These are phyloP conservation scores for Rhizopogon salebrosus DNA, from an alignment of 768 basidiomycete genomes.

Conservation along the genomic window DNA sequence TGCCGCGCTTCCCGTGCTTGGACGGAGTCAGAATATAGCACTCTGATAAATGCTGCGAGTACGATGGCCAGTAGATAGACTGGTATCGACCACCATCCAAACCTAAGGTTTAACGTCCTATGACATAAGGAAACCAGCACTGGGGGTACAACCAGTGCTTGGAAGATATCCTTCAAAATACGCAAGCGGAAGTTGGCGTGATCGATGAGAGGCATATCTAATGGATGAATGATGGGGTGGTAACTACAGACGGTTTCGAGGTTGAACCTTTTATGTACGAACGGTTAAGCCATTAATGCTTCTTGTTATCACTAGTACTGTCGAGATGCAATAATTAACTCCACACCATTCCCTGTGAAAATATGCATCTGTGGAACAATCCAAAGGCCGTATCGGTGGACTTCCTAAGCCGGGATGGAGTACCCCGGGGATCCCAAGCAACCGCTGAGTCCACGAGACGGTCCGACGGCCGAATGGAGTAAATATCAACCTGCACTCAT, in stretches of 20 bases:
- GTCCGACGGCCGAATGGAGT: too few relatives aligned
- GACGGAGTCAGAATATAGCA: conserved; percentile 26
- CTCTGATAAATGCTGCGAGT: conserved; percentile 32
- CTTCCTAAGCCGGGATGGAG: too few relatives aligned
- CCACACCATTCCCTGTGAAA: not conserved
- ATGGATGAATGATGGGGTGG: not conserved
- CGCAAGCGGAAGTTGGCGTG: conserved; percentile 40
- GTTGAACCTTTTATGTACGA: not conserved
- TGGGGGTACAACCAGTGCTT: conserved; percentile 37
- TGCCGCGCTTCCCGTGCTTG: conserved; percentile 42
- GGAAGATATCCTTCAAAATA: conserved; percentile 41
- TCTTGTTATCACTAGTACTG: not conserved
- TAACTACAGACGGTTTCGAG: not conserved
- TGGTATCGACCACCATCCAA: conserved; percentile 34
- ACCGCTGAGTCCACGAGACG: too few relatives aligned
- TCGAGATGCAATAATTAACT: conserved; percentile 1
- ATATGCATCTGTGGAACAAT: not conserved
- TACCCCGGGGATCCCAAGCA: too few relatives aligned
- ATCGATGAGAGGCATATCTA: conserved; percentile 3
- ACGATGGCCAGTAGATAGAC: conserved; percentile 38
- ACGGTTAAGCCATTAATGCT: not conserved
- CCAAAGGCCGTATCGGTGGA: not conserved
- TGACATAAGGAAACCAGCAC: conserved; percentile 28
- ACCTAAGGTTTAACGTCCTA: conserved; percentile 19
- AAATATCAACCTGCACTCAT: too few relatives aligned